Evolutionary conservation across 805 yeast species (phyloP), one percentile per base, ranked within the genome.

Genomic region (Wickerhamiella australiensis): DNA sequence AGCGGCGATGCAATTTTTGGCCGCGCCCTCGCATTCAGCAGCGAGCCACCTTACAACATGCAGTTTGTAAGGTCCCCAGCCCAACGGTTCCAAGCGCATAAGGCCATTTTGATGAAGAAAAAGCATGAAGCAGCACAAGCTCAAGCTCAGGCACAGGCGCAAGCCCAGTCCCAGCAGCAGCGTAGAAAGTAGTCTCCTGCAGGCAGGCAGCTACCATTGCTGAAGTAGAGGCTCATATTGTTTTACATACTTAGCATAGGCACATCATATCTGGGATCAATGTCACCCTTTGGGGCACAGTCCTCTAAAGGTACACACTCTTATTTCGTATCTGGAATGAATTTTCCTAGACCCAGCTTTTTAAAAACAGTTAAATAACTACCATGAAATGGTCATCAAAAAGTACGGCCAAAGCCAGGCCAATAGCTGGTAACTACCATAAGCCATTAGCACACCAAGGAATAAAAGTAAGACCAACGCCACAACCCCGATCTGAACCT

Each of bases 1-100:
- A 66, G 74, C 5, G 59, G 61, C 13, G 50, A 71, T 71, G 50
- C 76, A 76, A 67, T 83, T 46, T 82, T 80, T 61, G 88, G 92
- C n/a, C 73, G 92, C 49, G 78, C 87, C 43, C 82, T 85, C 1
- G 75, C 80, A 44, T 75, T 84, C 50, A 82, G 83, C 61, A 76
- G 85, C 12, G 92, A 80, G 53, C 75, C 77, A 37, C 75, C 87
- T 1, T 75, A 77, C 36, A 78, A 82, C n/a, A 45, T 57, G 26
- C 58, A 54, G 38, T 59, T 58, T 36, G 55, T 64, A 42, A 56
- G 66, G n/a, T 63, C 68, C 5, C 65, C 64, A 4, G 54, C 61
- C 21, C 66, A 61, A 53, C 60, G 64, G 26, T 51, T 52, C 15
- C 3, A 57, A 27, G 12, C 53, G 11, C 62, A 59, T 20, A 23